Conservation (phyloP, 495 filamentous ascomycete genomes). For the Penicillium parvum region DNA sequence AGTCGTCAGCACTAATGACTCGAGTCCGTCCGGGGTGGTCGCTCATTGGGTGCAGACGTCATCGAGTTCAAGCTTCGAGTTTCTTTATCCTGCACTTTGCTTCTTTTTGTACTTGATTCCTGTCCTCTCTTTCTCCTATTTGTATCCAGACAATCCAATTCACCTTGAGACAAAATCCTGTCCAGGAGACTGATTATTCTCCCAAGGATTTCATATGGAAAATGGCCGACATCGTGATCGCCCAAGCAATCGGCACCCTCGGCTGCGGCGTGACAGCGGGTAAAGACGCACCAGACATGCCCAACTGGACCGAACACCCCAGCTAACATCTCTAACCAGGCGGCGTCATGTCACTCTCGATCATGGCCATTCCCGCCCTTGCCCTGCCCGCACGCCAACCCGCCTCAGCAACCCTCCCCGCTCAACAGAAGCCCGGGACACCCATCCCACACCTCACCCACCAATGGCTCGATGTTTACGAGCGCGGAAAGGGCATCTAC, state of each 20-base stretch:
- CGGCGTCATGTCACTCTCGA: slow-evolving; percentile 22
- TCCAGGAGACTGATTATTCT: too few relatives aligned
- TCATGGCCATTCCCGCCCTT: slow-evolving; percentile 23
- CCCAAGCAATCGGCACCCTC: slow-evolving; percentile 25
- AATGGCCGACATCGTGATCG: slow-evolving; percentile 13
- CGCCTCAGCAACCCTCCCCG: slow-evolving; percentile 7
- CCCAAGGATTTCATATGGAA: not conserved
- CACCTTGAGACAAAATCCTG: too few relatives aligned
- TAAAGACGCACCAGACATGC: slow-evolving; percentile 1
- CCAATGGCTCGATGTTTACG: slow-evolving; percentile 32
- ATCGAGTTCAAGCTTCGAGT: not conserved
- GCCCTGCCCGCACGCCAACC: slow-evolving; percentile 18
- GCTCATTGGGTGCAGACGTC: not conserved
- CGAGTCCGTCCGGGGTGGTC: too few relatives aligned
- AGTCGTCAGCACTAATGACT: too few relatives aligned
- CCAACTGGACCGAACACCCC: not conserved
- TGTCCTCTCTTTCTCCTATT: not conserved
- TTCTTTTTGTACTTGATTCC: not conserved
- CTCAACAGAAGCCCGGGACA: slow-evolving; percentile 11
- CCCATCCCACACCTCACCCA: slow-evolving; percentile 18
- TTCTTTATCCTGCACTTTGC: not conserved
- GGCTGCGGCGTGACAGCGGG: slow-evolving; percentile 25
- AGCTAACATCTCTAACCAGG: slow-evolving; percentile 12
- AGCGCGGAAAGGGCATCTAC: slow-evolving; percentile 22
- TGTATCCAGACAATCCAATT: too few relatives aligned